Evolutionary conservation across 148 eudicot species (phyloP).

Genomic region (Persicaria maculosa): DNA sequence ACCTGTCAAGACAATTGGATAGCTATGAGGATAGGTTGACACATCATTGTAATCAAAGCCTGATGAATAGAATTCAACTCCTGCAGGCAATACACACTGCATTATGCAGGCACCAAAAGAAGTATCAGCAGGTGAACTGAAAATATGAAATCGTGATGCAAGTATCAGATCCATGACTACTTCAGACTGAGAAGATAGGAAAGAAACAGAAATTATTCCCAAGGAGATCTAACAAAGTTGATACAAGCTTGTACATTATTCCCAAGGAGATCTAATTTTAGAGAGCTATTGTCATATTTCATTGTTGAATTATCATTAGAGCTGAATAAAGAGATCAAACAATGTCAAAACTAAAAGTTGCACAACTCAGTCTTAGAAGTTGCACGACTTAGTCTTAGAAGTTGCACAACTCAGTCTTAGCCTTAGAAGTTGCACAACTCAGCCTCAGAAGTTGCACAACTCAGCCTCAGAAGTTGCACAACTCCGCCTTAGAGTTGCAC

Average conservation of each 20-base stretch:
- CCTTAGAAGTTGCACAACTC: too few species aligned
- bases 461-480: too few species aligned
- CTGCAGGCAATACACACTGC: slow-evolving; percentile 98
- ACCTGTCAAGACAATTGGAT: slow-evolving; percentile 98
- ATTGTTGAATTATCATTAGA: too few species aligned
- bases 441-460: too few species aligned
- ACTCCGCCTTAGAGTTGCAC: too few species aligned
- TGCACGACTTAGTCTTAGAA: too few species aligned
- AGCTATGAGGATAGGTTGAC: slow-evolving; percentile 72
- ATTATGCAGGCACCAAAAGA: slow-evolving; percentile 21
- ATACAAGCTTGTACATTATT: background rate
- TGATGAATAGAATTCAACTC: slow-evolving; percentile 67
- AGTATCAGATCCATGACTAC: slow-evolving; percentile 12
- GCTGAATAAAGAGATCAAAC: too few species aligned
- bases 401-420: too few species aligned
- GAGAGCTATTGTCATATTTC: too few species aligned
- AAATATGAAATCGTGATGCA: slow-evolving; percentile 7
- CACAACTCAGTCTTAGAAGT: too few species aligned
- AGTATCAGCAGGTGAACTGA: slow-evolving; percentile 12
- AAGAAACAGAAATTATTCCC: background rate
- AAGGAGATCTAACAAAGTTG: background rate
- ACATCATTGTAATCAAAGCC: slow-evolving; percentile 52
- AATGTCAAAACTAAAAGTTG: too few species aligned
- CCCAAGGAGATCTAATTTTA: too few species aligned
- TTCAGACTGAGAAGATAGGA: background rate